Conservation (phyloP, 176 grass and related monocot species). For the Phyllostachys edulis region DNA sequence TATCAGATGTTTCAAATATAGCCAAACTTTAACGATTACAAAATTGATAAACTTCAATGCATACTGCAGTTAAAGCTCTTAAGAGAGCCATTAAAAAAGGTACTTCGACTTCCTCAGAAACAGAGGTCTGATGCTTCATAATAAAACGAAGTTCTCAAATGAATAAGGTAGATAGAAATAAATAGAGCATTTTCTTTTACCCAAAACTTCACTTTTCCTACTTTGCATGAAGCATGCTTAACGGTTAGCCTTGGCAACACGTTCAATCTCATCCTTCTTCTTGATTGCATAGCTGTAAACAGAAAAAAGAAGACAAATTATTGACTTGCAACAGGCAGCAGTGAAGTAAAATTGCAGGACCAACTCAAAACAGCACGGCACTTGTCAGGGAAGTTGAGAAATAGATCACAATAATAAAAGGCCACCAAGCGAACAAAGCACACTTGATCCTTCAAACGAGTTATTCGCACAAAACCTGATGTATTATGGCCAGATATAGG, state of each 20-base stretch:
- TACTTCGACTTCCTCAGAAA: not conserved
- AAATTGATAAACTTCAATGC: not conserved
- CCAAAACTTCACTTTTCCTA: not conserved
- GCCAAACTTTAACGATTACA: not conserved
- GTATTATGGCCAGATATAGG: not conserved
- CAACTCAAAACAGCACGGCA: not conserved
- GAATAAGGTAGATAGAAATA: not conserved
- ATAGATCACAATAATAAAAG: not conserved
- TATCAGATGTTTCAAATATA: not conserved
- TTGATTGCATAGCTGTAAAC: constrained; percentile 63
- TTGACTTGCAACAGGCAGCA: not conserved
- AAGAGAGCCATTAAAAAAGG: not conserved
- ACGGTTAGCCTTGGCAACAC: constrained; percentile 87
- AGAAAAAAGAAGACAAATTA: not conserved
- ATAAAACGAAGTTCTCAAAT: not conserved
- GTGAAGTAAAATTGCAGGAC: not conserved
- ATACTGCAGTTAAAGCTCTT: not conserved
- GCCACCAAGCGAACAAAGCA: not conserved
- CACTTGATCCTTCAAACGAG: not conserved
- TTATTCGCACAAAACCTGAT: not conserved
- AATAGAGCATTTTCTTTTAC: not conserved
- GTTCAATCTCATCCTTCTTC: constrained; percentile 69
- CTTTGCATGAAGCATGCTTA: not conserved
- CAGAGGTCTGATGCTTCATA: too few relatives aligned
- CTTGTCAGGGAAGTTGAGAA: not conserved